phyloP scores from a whole-genome alignment of 1,139 yeast genomes.

The Yarrowia galli region DNA sequence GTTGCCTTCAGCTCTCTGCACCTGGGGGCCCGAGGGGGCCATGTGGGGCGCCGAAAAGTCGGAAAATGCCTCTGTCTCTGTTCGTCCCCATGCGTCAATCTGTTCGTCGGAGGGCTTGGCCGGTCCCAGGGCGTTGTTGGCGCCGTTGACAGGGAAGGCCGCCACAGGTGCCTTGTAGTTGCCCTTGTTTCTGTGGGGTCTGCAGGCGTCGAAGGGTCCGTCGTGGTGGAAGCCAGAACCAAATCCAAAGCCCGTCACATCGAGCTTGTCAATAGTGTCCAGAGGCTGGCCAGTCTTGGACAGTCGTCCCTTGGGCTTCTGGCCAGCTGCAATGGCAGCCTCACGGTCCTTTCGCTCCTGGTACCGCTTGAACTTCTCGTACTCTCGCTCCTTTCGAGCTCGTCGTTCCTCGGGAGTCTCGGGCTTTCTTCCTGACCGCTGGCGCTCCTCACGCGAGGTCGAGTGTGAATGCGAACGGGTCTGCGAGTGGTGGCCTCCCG shows the following conservation, averaged over 20 bases:
- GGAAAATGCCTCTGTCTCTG: constrained; percentile 49
- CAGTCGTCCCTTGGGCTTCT: constrained; percentile 38
- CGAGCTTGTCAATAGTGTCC: constrained; percentile 93
- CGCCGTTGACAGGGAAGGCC: constrained; percentile 96
- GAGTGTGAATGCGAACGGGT: constrained; percentile 37
- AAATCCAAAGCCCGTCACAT: constrained; percentile 96
- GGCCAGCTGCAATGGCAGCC: constrained; percentile 39
- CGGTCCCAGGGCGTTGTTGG: constrained; percentile 73
- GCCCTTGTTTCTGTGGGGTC: constrained; percentile 91
- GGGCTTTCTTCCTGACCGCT: constrained; percentile 35
- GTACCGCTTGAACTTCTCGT: constrained; percentile 41
- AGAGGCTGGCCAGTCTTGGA: constrained; percentile 57
- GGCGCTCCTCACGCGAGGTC: constrained; percentile 35
- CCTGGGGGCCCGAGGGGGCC: constrained; percentile 10
- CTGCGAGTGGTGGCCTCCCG: constrained; percentile 22
- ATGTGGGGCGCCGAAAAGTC: constrained; percentile 42
- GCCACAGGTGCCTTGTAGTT: constrained; percentile 79
- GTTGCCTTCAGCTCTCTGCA: constrained; percentile 27
- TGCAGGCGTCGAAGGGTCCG: constrained; percentile 98
- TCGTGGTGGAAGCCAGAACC: constrained; percentile 91
- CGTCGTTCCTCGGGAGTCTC: constrained; percentile 41
- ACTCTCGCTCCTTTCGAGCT: constrained; percentile 42
- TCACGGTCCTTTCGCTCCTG: constrained; percentile 41
- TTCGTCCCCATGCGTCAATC: constrained; percentile 51
- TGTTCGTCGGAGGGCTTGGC: constrained; percentile 51